These are phyloP conservation scores for Lathyrus sativus DNA, from an alignment of 306 rosid genomes.

Conservation along the genomic window DNA sequence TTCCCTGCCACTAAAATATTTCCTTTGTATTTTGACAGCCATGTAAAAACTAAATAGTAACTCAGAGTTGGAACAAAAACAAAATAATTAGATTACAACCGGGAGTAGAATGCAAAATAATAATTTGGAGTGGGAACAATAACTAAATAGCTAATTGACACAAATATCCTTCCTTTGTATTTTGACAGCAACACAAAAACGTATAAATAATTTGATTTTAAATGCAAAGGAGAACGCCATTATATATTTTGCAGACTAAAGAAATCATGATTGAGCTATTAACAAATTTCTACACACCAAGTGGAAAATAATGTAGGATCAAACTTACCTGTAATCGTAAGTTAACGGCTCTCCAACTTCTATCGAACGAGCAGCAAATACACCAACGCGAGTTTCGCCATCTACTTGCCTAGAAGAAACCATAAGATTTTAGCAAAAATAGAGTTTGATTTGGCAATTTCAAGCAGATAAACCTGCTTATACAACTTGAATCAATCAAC, in stretches of 20 bases:
- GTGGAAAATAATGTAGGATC: slow-evolving; percentile 1
- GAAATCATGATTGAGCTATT: slow-evolving; percentile 1
- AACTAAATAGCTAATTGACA: neutral
- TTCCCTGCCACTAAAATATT: neutral
- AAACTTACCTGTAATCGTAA: slow-evolving; percentile 79
- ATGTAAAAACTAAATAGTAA: neutral
- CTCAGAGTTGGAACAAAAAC: neutral
- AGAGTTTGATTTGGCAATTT: slow-evolving; percentile 10
- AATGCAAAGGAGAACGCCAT: slow-evolving; percentile 3
- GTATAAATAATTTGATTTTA: neutral
- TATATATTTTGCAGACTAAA: neutral
- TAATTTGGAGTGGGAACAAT: neutral
- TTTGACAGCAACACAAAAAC: neutral
- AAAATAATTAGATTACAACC: neutral
- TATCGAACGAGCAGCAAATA: slow-evolving; percentile 73
- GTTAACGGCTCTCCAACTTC: slow-evolving; percentile 85
- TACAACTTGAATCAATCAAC: slow-evolving; percentile 13
- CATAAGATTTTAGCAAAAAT: slow-evolving; percentile 28
- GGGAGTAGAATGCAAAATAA: neutral
- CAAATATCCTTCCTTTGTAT: neutral
- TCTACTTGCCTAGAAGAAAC: slow-evolving; percentile 81
- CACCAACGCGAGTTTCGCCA: slow-evolving; percentile 87
- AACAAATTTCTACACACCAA: neutral
- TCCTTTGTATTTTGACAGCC: neutral
- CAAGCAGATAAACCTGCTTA: neutral